These are phyloP conservation scores for Chamaecyparis obtusa DNA, from an alignment of 75 land plant species.

Conservation along the genomic window DNA sequence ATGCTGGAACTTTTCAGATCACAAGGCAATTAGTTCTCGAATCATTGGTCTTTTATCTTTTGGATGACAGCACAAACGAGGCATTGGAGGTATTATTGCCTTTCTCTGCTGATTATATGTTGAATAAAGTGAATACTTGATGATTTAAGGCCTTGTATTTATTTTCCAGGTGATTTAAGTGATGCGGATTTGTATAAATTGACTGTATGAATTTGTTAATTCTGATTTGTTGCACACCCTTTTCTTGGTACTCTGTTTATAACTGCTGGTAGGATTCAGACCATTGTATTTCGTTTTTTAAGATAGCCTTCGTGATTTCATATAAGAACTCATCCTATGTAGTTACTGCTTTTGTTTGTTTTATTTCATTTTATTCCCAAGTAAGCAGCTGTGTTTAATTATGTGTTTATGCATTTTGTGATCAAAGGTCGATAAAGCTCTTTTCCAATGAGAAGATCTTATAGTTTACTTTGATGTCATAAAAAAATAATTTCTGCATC, in stretches of 20 bases:
- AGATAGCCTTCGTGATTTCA: neutral
- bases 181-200: neutral
- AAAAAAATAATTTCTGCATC: neutral
- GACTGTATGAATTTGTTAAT: neutral
- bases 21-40: constrained; percentile 66
- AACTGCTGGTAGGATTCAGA: neutral
- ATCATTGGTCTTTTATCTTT: constrained; percentile 79
- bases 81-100: constrained; percentile 67
- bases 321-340: neutral
- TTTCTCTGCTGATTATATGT: neutral
- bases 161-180: too few species aligned
- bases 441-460: too few species aligned
- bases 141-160: neutral
- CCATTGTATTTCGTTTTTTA: neutral
- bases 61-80: constrained; percentile 73
- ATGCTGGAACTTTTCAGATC: constrained; percentile 69
- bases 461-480: neutral
- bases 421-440: neutral
- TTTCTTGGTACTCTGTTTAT: neutral
- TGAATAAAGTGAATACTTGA: neutral
- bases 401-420: neutral
- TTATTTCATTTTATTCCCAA: neutral
- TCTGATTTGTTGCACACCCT: neutral
- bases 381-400: neutral
- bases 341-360: neutral